Evolutionary conservation across 2,329 filamentous ascomycete genomes (phyloP).

Genomic region (Paramyrothecium sp.): DNA sequence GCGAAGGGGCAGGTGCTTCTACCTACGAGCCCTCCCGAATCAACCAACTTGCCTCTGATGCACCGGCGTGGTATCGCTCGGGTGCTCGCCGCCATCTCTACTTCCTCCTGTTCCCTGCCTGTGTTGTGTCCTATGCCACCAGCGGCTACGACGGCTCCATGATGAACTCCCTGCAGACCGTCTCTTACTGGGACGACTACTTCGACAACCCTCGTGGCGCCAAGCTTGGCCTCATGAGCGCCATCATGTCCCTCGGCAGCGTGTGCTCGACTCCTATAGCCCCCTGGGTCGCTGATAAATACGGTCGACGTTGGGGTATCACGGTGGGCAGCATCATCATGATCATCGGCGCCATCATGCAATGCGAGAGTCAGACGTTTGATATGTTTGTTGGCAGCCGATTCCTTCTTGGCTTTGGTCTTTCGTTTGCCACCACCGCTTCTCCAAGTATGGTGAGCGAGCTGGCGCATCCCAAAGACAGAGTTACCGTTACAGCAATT

Average conservation of each 20-base stretch:
- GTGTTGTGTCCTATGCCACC: slow-evolving; percentile 35
- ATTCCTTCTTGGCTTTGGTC: slow-evolving; percentile 53
- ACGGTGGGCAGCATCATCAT: slow-evolving; percentile 27
- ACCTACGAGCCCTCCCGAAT: slow-evolving; percentile 23
- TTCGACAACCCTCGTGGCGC: slow-evolving; percentile 30
- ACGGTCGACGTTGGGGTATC: slow-evolving; percentile 28
- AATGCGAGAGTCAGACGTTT: slow-evolving; percentile 24
- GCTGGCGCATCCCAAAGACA: slow-evolving; percentile 51
- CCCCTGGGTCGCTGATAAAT: slow-evolving; percentile 26
- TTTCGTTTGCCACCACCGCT: slow-evolving; percentile 49
- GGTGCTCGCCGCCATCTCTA: slow-evolving; percentile 26
- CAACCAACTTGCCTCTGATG: slow-evolving; percentile 20
- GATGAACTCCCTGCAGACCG: slow-evolving; percentile 47
- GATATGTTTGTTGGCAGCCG: slow-evolving; percentile 55
- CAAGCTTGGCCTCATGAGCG: slow-evolving; percentile 28
- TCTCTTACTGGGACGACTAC: slow-evolving; percentile 39
- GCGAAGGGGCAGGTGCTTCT: not conserved
- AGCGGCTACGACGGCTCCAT: slow-evolving; percentile 49
- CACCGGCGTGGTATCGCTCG: slow-evolving; percentile 27
- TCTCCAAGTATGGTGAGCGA: slow-evolving; percentile 51
- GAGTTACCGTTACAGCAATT: slow-evolving; percentile 49
- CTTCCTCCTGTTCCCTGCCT: slow-evolving; percentile 29
- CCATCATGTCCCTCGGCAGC: slow-evolving; percentile 47
- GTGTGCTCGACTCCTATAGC: slow-evolving; percentile 32
- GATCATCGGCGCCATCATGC: slow-evolving; percentile 27